Conservation (phyloP, 495 filamentous ascomycete genomes). For the Aspergillus taichungensis region DNA sequence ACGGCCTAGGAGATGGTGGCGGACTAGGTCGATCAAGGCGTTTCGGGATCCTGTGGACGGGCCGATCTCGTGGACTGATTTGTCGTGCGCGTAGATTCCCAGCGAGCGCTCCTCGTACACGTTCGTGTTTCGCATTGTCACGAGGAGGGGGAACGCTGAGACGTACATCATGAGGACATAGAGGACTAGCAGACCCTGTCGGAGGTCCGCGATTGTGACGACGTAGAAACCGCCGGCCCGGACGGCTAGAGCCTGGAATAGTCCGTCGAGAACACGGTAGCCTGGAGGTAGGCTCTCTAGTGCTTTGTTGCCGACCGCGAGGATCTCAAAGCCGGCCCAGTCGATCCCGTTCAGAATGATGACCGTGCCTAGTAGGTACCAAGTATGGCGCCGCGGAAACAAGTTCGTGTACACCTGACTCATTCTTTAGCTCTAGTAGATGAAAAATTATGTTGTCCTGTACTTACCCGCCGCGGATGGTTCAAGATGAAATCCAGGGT, state of each 20-base stretch:
- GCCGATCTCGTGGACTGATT: constrained; percentile 11
- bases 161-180: constrained; percentile 95
- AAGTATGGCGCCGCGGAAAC: constrained; percentile 67
- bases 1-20: constrained; percentile 19
- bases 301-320: constrained; percentile 63
- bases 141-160: constrained; percentile 46
- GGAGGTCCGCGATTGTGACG: constrained; percentile 59
- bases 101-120: constrained; percentile 70
- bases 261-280: constrained; percentile 61
- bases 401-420: constrained; percentile 62
- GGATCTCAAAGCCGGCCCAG: constrained; percentile 72
- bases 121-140: constrained; percentile 61
- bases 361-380: constrained; percentile 68
- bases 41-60: constrained; percentile 6
- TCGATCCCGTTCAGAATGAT: constrained; percentile 71
- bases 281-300: constrained; percentile 48
- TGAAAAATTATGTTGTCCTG: neutral
- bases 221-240: constrained; percentile 81
- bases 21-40: constrained; percentile 17
- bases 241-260: constrained; percentile 80
- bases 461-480: constrained; percentile 59
- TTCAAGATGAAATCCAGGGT: constrained; percentile 73
- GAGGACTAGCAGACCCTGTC: constrained; percentile 64
- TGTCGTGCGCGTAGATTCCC: constrained; percentile 50
- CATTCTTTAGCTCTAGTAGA: neutral